These are phyloP conservation scores for Suhomyces terraborum DNA, from an alignment of 1,139 yeast genomes.

Conservation along the genomic window DNA sequence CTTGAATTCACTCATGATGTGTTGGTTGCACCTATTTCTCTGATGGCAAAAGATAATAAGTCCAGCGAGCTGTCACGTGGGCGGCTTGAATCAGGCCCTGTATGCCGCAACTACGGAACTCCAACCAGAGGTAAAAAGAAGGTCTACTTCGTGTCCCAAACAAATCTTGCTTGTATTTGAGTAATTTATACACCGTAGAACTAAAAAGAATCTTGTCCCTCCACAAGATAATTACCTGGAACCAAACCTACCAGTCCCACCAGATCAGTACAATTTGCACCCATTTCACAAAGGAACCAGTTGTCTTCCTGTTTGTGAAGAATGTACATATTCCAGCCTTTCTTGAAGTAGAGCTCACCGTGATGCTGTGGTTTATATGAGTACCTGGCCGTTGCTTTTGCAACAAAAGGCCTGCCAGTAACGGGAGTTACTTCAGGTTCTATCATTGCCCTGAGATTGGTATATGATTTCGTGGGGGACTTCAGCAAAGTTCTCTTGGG, in stretches of 20 bases:
- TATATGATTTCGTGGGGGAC: slow-evolving; percentile 29
- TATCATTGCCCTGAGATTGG: slow-evolving; percentile 33
- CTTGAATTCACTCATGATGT: slow-evolving; percentile 1
- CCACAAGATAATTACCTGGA: slow-evolving; percentile 70
- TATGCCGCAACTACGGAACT: too few species aligned
- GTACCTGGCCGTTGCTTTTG: slow-evolving; percentile 68
- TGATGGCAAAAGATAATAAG: too few species aligned
- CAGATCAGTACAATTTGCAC: slow-evolving; percentile 49
- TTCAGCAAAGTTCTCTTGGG: slow-evolving; percentile 16
- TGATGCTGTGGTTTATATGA: slow-evolving; percentile 74
- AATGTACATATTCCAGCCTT: slow-evolving; percentile 72
- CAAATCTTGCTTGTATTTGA: neutral
- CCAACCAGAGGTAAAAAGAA: too few species aligned
- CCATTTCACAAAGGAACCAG: slow-evolving; percentile 85
- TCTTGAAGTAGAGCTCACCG: slow-evolving; percentile 75
- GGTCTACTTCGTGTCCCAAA: too few species aligned
- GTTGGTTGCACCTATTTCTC: too few species aligned
- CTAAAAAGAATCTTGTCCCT: slow-evolving; percentile 18
- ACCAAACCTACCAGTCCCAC: slow-evolving; percentile 67
- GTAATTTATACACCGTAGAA: neutral
- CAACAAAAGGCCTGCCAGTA: slow-evolving; percentile 54
- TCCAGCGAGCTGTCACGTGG: too few species aligned
- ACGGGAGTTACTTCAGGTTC: slow-evolving; percentile 33
- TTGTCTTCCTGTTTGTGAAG: slow-evolving; percentile 81
- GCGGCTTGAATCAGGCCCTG: too few species aligned